These are phyloP conservation scores for Claviceps quebecensis DNA, from an alignment of 2,329 filamentous ascomycete genomes.

Conservation along the genomic window DNA sequence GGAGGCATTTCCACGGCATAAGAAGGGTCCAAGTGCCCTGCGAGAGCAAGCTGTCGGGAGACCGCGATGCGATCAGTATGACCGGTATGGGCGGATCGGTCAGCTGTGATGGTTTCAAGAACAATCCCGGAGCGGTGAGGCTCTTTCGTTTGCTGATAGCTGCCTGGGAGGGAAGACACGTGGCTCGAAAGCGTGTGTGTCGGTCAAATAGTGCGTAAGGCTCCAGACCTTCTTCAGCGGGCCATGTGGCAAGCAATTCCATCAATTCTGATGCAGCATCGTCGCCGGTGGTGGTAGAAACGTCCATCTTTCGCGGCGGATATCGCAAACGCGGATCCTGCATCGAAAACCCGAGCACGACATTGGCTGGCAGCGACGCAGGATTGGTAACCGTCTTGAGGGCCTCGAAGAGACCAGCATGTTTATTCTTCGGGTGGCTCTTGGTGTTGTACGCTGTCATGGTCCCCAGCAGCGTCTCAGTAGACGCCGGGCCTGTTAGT, in stretches of 20 bases:
- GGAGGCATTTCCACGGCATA: constrained; percentile 80
- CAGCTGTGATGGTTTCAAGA: constrained; percentile 35
- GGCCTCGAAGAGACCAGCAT: constrained; percentile 35
- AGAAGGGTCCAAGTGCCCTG: constrained; percentile 72
- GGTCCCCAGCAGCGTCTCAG: constrained; percentile 59
- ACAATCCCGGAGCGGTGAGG: constrained; percentile 45
- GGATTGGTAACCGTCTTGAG: constrained; percentile 51
- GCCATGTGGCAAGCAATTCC: constrained; percentile 52
- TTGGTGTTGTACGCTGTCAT: constrained; percentile 38
- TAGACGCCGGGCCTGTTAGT: constrained; percentile 54
- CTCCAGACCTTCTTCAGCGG: constrained; percentile 38
- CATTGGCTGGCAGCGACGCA: constrained; percentile 52
- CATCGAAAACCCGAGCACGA: constrained; percentile 57
- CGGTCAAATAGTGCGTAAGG: constrained; percentile 53
- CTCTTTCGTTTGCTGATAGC: constrained; percentile 65
- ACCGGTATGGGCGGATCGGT: constrained; percentile 68
- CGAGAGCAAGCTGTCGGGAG: constrained; percentile 29
- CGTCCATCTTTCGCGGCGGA: constrained; percentile 47
- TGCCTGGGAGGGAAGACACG: constrained; percentile 59
- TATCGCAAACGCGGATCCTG: constrained; percentile 70
- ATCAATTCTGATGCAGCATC: constrained; percentile 30
- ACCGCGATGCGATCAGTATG: constrained; percentile 49
- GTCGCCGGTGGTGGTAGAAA: constrained; percentile 16
- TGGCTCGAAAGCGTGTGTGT: constrained; percentile 48
- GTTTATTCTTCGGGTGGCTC: constrained; percentile 18